Conservation (phyloP, 2,329 filamentous ascomycete species). For the Monosporascus sp. region DNA sequence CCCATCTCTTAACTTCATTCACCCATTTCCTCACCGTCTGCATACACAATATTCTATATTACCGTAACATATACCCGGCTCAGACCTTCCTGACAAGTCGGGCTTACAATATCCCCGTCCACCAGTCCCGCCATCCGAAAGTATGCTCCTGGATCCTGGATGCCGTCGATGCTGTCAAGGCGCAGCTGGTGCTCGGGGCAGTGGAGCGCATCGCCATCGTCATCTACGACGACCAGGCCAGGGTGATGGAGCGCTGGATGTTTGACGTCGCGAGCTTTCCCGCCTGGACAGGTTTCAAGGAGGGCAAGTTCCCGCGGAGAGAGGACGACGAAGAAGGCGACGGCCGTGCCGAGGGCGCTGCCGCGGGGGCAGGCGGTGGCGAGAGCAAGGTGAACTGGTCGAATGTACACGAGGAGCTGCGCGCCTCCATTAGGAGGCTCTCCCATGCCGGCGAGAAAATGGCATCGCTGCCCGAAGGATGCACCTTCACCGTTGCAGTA, state of each 20-base stretch:
- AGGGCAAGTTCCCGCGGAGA: conserved; percentile 16
- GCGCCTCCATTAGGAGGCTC: conserved; percentile 60
- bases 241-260: conserved; percentile 56
- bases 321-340: conserved; percentile 21
- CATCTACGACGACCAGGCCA: conserved; percentile 32
- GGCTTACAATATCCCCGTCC: conserved; percentile 78
- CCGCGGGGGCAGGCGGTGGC: neutral
- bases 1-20: conserved; percentile 62
- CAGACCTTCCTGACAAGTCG: conserved; percentile 72
- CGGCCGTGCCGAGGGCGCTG: conserved; percentile 3
- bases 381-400: conserved; percentile 39
- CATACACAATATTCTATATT: conserved; percentile 81
- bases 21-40: conserved; percentile 75
- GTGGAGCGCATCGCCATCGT: conserved; percentile 45
- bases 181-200: conserved; percentile 58
- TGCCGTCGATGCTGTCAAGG: conserved; percentile 66
- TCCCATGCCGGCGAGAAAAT: conserved; percentile 55
- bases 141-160: conserved; percentile 84
- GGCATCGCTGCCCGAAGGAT: conserved; percentile 53
- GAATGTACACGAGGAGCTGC: conserved; percentile 67
- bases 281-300: conserved; percentile 32
- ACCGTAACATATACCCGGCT: conserved; percentile 72
- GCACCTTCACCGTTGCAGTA: conserved; percentile 71
- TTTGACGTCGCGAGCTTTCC: conserved; percentile 54
- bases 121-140: conserved; percentile 78